Evolutionary conservation across 768 basidiomycete species (phyloP).

Genomic region (Boletus rufocinnamomeus): DNA sequence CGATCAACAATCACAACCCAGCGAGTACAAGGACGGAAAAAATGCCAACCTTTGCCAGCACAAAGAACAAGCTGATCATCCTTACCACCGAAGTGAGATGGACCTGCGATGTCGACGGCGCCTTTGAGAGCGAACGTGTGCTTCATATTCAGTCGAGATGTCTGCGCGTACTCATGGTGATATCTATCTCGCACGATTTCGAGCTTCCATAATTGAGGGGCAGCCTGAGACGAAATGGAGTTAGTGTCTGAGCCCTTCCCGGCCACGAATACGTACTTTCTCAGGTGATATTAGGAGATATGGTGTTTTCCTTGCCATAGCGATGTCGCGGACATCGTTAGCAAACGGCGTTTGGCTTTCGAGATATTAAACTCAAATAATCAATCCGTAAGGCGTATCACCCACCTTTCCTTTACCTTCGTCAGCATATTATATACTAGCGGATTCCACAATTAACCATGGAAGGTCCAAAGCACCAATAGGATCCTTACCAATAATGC

Average conservation of each 20-base stretch:
- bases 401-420: slow-evolving; percentile 47
- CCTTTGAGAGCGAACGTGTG: slow-evolving; percentile 76
- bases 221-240: slow-evolving; percentile 45
- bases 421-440: slow-evolving; percentile 51
- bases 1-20: neutral
- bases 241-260: slow-evolving; percentile 7
- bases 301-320: slow-evolving; percentile 45
- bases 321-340: slow-evolving; percentile 55
- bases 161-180: slow-evolving; percentile 38
- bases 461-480: neutral
- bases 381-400: slow-evolving; percentile 1
- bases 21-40: neutral
- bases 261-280: slow-evolving; percentile 24
- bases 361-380: slow-evolving; percentile 15
- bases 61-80: slow-evolving; percentile 79
- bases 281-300: slow-evolving; percentile 45
- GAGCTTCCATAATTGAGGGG: slow-evolving; percentile 77
- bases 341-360: slow-evolving; percentile 55
- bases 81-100: slow-evolving; percentile 80
- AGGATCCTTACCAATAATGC: slow-evolving; percentile 46
- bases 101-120: slow-evolving; percentile 72
- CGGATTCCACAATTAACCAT: slow-evolving; percentile 4
- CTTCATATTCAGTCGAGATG: slow-evolving; percentile 41
- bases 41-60: slow-evolving; percentile 63
- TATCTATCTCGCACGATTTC: slow-evolving; percentile 57